Conservation (phyloP, 208 protist genomes). For the Acanthamoeba quina region DNA sequence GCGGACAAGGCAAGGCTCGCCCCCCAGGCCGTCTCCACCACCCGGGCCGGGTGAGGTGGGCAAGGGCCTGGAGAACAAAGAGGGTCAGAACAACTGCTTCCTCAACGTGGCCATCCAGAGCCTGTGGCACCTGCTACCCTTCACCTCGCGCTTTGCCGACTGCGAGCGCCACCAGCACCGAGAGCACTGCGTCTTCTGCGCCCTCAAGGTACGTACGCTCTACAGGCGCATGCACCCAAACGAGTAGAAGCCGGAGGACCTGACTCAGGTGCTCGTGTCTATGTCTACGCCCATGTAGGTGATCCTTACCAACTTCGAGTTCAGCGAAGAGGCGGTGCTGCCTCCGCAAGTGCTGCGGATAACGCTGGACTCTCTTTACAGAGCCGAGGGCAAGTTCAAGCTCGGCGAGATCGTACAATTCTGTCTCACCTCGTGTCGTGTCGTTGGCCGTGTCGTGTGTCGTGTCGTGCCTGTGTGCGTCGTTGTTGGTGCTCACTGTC, state of each 20-base stretch:
- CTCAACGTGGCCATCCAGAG: conserved; percentile 37
- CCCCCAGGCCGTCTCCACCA: not conserved
- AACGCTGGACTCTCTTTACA: not conserved
- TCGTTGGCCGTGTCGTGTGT: too few relatives aligned
- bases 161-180: not conserved
- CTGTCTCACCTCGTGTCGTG: not conserved
- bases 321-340: conserved; percentile 46
- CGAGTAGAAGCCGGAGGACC: too few relatives aligned
- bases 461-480: not conserved
- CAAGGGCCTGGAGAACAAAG: conserved; percentile 24
- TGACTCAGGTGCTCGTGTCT: not conserved
- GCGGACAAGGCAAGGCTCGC: too few relatives aligned
- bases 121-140: conserved; percentile 19
- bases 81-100: conserved; percentile 43
- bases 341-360: conserved; percentile 13
- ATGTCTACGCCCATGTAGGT: not conserved
- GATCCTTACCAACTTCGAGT: conserved; percentile 31
- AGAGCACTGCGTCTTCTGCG: conserved; percentile 53
- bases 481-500: not conserved
- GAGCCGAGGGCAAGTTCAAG: conserved; percentile 23
- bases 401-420: conserved; percentile 33
- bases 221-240: too few relatives aligned
- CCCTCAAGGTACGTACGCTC: not conserved
- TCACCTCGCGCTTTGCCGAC: not conserved
- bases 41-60: not conserved